Evolutionary conservation across 2,329 filamentous ascomycete species (phyloP), one percentile per base, ranked within the genome.

Genomic region (Fusarium subtropicale): DNA sequence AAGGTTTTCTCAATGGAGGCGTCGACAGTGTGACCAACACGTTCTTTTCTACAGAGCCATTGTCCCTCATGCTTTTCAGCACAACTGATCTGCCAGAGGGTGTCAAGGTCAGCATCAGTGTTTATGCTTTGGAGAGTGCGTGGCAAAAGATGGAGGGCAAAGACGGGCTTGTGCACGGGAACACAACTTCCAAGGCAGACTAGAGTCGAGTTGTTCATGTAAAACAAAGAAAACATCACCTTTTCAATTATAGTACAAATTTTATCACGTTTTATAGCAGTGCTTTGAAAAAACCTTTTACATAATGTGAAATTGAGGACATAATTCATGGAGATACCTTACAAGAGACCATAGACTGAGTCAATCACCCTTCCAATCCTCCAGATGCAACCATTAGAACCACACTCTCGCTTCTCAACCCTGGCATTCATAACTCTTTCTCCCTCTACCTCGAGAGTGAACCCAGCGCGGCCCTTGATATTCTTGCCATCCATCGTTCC

Each of bases 1-100:
- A 80, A 53, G 71, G 79, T 1, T 80, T 80, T 46, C 55, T 80
- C 24, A 71, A 79, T 39, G 75, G 71, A 12, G 79, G 78, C 10
- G 61, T 77, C 5, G 77, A 80, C 30, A 75, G 76, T 39, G 75
- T 72, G 7, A 79, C 78, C 0, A 74, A 73, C 36, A 75, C 68
- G 1, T 80, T 77, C 60, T 79, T 77, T 50, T 51, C 75, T 1
- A 73, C 56, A 2, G 30, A 76, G 56, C 76, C 77, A 1, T 56
- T 79, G 52, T 74, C 71, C 0, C 56, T 69, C 13, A 59, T 78
- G 61, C 36, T 61, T 0, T 18, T 78, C n/a, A 61, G 61, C 41
- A 66, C 73, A 0, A 31, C 55, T 1, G 54, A 71, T 28, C 39
- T 78, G 8, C 65, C 74, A 1, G 56, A 69, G 15, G 69, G 60